These are phyloP conservation scores for Glutinoglossum americanum DNA, from an alignment of 495 filamentous ascomycete species.

Conservation along the genomic window DNA sequence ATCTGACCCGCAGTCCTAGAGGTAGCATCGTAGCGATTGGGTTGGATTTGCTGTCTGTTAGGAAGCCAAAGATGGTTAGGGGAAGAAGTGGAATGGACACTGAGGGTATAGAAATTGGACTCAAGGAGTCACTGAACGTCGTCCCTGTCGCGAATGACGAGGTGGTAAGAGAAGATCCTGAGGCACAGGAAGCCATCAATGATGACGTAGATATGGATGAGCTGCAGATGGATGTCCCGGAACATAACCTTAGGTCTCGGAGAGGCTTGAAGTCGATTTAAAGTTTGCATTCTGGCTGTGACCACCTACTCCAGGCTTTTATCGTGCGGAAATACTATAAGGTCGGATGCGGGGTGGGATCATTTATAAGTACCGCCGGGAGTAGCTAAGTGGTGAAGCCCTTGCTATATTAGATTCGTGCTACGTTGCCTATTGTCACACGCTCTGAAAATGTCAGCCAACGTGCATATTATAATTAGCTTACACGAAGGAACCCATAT, in stretches of 20 bases:
- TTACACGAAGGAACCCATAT: too few species aligned
- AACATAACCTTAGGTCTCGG: constrained; percentile 3
- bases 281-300: background rate
- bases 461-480: too few species aligned
- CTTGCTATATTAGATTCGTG: too few species aligned
- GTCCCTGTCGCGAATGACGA: background rate
- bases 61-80: constrained; percentile 1
- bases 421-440: too few species aligned
- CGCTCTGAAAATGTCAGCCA: too few species aligned
- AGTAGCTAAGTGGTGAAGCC: too few species aligned
- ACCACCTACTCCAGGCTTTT: background rate
- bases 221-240: constrained; percentile 10
- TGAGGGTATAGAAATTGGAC: background rate
- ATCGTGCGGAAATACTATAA: too few species aligned
- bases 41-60: constrained; percentile 1
- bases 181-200: background rate
- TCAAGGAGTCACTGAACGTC: background rate
- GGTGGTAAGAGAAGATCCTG: background rate
- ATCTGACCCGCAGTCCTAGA: background rate
- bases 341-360: too few species aligned
- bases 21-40: constrained; percentile 3
- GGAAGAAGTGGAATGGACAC: background rate
- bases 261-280: background rate
- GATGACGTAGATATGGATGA: constrained; percentile 15
- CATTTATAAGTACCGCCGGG: too few species aligned